Conservation (phyloP, 768 basidiomycete genomes). For the Panaeolus papilionaceus region DNA sequence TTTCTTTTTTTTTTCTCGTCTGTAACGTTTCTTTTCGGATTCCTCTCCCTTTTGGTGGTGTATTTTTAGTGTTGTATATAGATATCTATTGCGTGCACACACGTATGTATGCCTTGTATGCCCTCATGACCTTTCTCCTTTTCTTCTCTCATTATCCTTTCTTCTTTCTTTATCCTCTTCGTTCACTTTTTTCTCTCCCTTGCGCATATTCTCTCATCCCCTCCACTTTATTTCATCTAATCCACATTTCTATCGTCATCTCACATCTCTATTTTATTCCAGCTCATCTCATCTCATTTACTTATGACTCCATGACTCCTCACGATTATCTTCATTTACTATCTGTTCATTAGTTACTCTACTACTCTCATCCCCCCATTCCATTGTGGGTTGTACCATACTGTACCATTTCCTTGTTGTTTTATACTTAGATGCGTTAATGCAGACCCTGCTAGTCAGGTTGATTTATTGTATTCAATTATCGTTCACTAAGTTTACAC, state of each 20-base stretch:
- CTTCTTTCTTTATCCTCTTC: not conserved
- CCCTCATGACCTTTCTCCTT: too few relatives aligned
- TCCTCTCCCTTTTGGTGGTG: not conserved
- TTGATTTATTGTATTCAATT: too few relatives aligned
- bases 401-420: too few relatives aligned
- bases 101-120: not conserved
- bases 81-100: not conserved
- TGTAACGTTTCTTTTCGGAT: not conserved
- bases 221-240: not conserved
- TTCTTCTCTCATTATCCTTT: too few relatives aligned
- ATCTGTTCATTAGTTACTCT: not conserved
- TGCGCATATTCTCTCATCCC: not conserved
- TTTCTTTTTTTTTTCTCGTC: not conserved
- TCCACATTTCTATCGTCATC: too few relatives aligned
- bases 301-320: not conserved
- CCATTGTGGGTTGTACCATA: too few relatives aligned
- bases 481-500: too few relatives aligned
- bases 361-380: too few relatives aligned
- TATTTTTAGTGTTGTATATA: constrained; percentile 16
- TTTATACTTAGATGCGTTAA: too few relatives aligned
- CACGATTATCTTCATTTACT: not conserved
- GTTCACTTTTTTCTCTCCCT: not conserved
- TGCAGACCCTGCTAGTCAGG: too few relatives aligned
- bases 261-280: not conserved
- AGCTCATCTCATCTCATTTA: not conserved